phyloP scores from a whole-genome alignment of 1,284 basidiomycete genomes.

The Spongispora temasekensis region DNA sequence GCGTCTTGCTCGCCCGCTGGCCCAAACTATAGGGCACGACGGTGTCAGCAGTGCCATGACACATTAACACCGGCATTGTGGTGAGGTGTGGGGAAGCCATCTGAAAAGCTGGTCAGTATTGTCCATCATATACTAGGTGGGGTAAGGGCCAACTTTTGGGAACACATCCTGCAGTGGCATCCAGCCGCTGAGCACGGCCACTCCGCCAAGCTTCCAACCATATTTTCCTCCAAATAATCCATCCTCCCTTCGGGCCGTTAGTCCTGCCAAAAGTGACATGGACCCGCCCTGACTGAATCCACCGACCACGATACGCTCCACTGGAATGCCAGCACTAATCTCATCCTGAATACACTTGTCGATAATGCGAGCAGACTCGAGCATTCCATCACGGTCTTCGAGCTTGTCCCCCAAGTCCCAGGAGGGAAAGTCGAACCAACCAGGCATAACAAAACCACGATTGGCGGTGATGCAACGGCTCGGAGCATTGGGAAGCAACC shows the following conservation, averaged over 20 bases:
- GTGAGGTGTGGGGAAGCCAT: conserved; percentile 57
- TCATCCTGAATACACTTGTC: conserved; percentile 75
- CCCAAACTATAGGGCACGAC: conserved; percentile 61
- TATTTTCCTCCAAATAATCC: conserved; percentile 31
- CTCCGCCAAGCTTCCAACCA: conserved; percentile 64
- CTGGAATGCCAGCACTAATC: conserved; percentile 67
- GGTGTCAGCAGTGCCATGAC: conserved; percentile 79
- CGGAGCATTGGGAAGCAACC: conserved; percentile 55
- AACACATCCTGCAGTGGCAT: conserved; percentile 52
- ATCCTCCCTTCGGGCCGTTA: conserved; percentile 51
- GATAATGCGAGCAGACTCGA: conserved; percentile 60
- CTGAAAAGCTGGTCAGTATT: conserved; percentile 37
- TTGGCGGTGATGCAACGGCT: conserved; percentile 66
- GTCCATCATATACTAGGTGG: no score
- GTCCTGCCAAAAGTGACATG: conserved; percentile 73
- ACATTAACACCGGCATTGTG: conserved; percentile 83
- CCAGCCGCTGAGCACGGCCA: conserved; percentile 78
- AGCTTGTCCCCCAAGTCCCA: conserved; percentile 57
- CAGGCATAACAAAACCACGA: conserved; percentile 59
- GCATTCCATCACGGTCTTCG: conserved; percentile 70
- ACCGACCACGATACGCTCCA: conserved; percentile 73
- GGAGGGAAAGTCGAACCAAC: conserved; percentile 81
- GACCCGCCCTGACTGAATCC: conserved; percentile 89
- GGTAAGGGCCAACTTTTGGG: conserved; percentile 33
- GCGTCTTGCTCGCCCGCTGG: conserved; percentile 52